These are phyloP conservation scores for Tubosaeta sp. DNA, from an alignment of 768 basidiomycete species.

Conservation along the genomic window DNA sequence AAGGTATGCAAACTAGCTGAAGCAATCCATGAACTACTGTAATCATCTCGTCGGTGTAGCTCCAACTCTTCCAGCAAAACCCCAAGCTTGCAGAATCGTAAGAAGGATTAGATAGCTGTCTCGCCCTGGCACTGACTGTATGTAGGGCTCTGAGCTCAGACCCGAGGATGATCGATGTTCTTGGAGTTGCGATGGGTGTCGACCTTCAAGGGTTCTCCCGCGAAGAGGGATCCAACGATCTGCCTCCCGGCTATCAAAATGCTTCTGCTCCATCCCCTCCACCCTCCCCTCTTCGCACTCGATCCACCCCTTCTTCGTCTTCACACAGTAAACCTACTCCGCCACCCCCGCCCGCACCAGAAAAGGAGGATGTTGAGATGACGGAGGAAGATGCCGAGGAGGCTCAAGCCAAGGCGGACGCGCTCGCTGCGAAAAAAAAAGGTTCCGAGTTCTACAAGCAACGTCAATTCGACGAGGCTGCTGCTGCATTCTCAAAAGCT, in stretches of 20 bases:
- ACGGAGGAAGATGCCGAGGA: conserved; percentile 64
- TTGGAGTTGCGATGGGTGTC: conserved; percentile 90
- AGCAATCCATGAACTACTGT: neutral
- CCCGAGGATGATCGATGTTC: conserved; percentile 89
- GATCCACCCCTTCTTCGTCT: conserved; percentile 38
- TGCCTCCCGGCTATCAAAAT: conserved; percentile 55
- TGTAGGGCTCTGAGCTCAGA: conserved; percentile 58
- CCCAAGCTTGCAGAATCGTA: conserved; percentile 59
- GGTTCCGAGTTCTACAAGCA: conserved; percentile 85
- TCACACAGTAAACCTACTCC: conserved; percentile 38
- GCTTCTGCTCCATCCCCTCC: conserved; percentile 20
- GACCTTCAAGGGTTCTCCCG: conserved; percentile 85
- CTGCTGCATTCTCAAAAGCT: conserved; percentile 72
- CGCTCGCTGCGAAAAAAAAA: conserved; percentile 73
- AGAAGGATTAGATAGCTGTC: conserved; percentile 10
- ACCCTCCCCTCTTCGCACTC: conserved; percentile 25
- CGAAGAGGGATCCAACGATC: conserved; percentile 78
- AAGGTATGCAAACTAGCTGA: conserved; percentile 37
- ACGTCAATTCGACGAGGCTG: conserved; percentile 75
- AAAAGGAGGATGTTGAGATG: conserved; percentile 64
- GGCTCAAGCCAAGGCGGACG: conserved; percentile 68
- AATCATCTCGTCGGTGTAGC: conserved; percentile 31
- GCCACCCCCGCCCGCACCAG: conserved; percentile 35
- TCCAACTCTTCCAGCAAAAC: conserved; percentile 65
- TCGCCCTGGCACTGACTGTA: conserved; percentile 3